These are phyloP conservation scores for Ceratocystis destructans DNA, from an alignment of 2,329 filamentous ascomycete species.

Conservation along the genomic window DNA sequence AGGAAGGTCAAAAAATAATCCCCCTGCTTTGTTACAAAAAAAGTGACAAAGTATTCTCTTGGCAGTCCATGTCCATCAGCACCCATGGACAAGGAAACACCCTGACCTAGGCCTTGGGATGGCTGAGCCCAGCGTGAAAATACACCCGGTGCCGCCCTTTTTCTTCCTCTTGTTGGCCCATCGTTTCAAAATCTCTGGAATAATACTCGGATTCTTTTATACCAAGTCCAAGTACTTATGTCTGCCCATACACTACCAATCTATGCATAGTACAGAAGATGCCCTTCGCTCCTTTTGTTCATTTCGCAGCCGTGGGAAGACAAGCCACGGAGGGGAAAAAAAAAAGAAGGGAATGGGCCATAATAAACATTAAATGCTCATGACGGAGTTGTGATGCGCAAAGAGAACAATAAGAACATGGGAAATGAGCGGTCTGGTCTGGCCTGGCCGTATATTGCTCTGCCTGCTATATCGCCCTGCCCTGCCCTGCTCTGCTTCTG, in stretches of 20 bases:
- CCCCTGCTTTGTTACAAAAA: background rate
- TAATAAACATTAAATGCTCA: background rate
- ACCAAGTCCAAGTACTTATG: background rate
- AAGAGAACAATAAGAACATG: background rate
- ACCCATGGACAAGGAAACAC: background rate
- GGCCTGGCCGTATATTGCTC: background rate
- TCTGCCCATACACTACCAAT: background rate
- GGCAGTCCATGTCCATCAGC: background rate
- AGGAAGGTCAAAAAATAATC: background rate
- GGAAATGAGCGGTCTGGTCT: background rate
- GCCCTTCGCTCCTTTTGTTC: background rate
- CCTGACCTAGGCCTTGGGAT: background rate
- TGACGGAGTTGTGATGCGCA: background rate
- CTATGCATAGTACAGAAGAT: slow-evolving; percentile 1
- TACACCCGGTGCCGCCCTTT: background rate
- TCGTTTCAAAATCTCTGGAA: slow-evolving; percentile 1
- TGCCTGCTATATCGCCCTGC: background rate
- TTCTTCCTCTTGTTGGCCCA: background rate
- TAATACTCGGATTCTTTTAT: background rate
- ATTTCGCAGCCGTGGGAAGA: background rate
- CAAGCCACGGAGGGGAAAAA: background rate
- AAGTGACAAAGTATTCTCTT: background rate
- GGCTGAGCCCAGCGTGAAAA: background rate
- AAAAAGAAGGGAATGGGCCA: background rate
- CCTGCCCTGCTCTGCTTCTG: background rate